Evolutionary conservation across 495 filamentous ascomycete species (phyloP), one percentile per base, ranked within the genome.

Genomic region (Aspergillus panamensis): DNA sequence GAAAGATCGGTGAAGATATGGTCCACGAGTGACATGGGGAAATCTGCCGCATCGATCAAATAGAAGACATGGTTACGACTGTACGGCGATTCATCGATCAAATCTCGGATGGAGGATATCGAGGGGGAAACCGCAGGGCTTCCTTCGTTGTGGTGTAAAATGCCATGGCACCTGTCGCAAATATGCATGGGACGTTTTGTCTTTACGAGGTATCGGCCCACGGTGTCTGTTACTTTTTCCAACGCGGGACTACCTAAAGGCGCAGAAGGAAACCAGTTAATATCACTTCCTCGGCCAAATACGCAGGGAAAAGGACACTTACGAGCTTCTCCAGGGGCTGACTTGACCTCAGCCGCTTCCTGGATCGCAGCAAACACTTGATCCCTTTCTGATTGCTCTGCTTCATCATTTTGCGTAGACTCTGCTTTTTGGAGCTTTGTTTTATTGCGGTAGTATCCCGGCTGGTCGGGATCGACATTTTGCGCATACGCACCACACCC

Each of bases 31-130:
- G 93, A 96, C 79, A 99, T 86, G 19, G 94, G 94, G 60, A 99
- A 96, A 67, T 99, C 94, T 14, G 92, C 95, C 5, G 94, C 94
- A 66, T 99, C 94, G n/a, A 97, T 66, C n/a, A 99, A 80, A 69
- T 97, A 92, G 69, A 97, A 99, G 53, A 99, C 82, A 63, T 96
- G 92, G 67, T 97, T 97, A 61, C 87, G 76, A 65, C 86, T 90
- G 69, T 94, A 82, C 1, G 91, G 91, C 0, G 93, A 92, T 61
- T 93, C 88, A 17, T 83, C 77, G 21, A 99, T 86, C n/a, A 87
- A 95, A 25, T 88, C 84, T 29, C 82, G 78, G 29, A 99, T 84
- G 0, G 90, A 84, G 19, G 89, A 76, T 48, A 96, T 75, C 7
- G 86, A 82, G 0, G 94, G 94, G 63, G 96, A 89, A 25, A 80